Evolutionary conservation across 208 protist species (phyloP).

Genomic region (Acanthamoeba healyi): DNA sequence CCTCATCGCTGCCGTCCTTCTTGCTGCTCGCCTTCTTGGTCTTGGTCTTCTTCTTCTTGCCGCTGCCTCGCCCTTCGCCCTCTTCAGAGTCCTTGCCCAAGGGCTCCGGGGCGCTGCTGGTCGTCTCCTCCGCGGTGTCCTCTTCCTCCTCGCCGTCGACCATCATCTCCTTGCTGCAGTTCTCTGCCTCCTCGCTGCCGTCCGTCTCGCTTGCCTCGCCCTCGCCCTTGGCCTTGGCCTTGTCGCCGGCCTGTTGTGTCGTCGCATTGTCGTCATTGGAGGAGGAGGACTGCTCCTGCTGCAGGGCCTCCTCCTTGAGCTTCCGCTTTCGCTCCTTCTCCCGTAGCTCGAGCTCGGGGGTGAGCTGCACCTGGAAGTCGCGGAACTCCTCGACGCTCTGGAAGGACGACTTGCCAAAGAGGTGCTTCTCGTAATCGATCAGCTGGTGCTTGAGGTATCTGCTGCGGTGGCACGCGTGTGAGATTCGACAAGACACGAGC

Average conservation of each 20-base stretch:
- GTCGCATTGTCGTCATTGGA: not conserved
- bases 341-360: not conserved
- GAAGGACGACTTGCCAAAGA: constrained; percentile 36
- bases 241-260: not conserved
- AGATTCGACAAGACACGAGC: not conserved
- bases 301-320: not conserved
- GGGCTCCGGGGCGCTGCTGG: not conserved
- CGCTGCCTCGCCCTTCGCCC: not conserved
- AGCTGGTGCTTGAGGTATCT: constrained; percentile 52
- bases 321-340: constrained; percentile 26
- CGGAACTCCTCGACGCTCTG: constrained; percentile 33
- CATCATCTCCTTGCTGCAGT: too few relatives aligned
- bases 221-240: not conserved
- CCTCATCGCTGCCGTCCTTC: not conserved
- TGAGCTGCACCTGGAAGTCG: constrained; percentile 17
- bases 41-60: not conserved
- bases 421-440: constrained; percentile 53
- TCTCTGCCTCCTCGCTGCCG: not conserved
- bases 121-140: not conserved
- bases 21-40: not conserved
- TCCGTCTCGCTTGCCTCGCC: not conserved
- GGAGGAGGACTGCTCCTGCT: not conserved
- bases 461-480: not conserved
- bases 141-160: not conserved
- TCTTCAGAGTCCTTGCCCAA: not conserved